Base-by-base conservation (phyloP, 2,329 filamentous ascomycete genomes). In the Pseudogymnoascus sp. region DNA sequence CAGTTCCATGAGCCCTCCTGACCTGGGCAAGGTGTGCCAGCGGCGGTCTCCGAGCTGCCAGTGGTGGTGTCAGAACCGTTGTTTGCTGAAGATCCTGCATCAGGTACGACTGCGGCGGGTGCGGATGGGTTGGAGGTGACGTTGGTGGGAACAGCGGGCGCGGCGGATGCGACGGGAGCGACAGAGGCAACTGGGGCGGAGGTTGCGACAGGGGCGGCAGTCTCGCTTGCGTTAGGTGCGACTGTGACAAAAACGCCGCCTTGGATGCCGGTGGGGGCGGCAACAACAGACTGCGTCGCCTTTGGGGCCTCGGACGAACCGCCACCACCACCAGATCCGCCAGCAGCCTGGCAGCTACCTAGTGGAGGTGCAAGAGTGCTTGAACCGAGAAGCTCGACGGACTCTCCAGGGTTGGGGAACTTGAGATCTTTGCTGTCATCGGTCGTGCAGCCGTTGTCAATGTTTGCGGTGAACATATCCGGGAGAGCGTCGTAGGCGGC, bases 401-500 rank as follows among this genome's bases (percentile, higher is more conserved):
- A 82, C 0, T 78, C 66, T 5, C 85, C 85, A 5, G 84, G 80
- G 50, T 81, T 68, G 5, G 85, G 84, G 74, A 84, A 87, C 37
- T 75, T 70, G 25, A 84, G 77, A 37, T 84, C 79, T 28, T 76
- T 70, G 14, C 73, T 69, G 62, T 82, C 78, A 0, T 74, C 72
- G 2, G 82, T 84, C 3, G 68, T 74, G 72, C 84, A 87, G 14
- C 73, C 72, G n/a, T 79, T 78, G 2, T 73, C 73, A 28, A 86
- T 72, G 68, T 88, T 87, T 69, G 82, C 88, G 0, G 87, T 81
- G 62, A 92, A 88, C 84, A 96, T 88, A 64, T 86, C 79, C 0
- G 91, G 91, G 11, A 96, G 87, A 0, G 77, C 74, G 40, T 84
- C 73, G 66, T 88, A 83, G 67, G 83, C 83, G 1, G 79, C 75